phyloP scores from a whole-genome alignment of 202 grass and related monocot genomes.

The Elaeis oleifera region DNA sequence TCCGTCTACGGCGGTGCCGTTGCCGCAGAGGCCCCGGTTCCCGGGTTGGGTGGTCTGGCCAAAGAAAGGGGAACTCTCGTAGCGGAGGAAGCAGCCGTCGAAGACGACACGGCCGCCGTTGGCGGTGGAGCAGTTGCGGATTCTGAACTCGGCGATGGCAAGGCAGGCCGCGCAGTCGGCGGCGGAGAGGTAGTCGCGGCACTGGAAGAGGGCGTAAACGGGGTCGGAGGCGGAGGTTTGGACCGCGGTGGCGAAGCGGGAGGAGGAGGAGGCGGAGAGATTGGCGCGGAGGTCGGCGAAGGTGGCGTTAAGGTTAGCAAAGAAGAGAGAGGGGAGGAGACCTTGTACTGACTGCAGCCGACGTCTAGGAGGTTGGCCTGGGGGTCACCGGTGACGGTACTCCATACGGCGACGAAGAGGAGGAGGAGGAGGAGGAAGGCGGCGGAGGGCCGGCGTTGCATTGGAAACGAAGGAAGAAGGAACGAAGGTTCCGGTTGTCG shows the following conservation, averaged over 20 bases:
- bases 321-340: conserved; percentile 42
- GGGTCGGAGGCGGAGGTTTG: too few species aligned
- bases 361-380: conserved; percentile 43
- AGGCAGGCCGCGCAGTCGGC: conserved; percentile 4
- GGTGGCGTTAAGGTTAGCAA: conserved; percentile 41
- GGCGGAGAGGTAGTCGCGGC: conserved; percentile 9
- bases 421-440: conserved; percentile 6
- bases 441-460: too few species aligned
- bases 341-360: conserved; percentile 65
- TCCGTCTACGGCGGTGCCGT: background rate
- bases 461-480: too few species aligned
- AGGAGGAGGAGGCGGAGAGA: conserved; percentile 20
- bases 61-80: conserved; percentile 4
- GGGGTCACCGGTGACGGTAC: conserved; percentile 27
- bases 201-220: background rate
- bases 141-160: background rate
- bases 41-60: background rate
- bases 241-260: too few species aligned
- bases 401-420: conserved; percentile 11
- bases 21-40: background rate
- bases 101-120: background rate
- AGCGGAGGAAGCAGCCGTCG: conserved; percentile 14
- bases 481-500: too few species aligned
- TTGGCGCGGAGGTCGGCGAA: conserved; percentile 43
- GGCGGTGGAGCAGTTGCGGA: conserved; percentile 14